phyloP scores from a whole-genome alignment of 1,284 basidiomycete species.

The Cryptococcus depauperatus region DNA sequence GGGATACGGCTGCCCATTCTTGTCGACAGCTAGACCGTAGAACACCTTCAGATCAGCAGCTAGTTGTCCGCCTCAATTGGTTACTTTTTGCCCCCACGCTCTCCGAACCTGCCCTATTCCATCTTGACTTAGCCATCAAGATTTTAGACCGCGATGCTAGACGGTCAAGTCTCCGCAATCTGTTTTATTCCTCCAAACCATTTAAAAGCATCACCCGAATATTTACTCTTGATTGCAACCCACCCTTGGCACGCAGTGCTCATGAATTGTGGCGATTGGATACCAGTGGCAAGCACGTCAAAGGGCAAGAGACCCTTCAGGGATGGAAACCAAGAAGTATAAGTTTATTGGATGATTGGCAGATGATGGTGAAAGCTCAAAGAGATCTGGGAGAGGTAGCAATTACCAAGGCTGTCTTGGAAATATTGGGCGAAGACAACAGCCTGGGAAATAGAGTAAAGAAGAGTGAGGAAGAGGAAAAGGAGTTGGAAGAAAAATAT shows the following conservation, averaged over 20 bases:
- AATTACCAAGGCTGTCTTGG: conserved; percentile 68
- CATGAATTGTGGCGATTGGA: conserved; percentile 90
- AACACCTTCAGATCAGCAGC: conserved; percentile 66
- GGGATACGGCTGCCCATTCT: conserved; percentile 91
- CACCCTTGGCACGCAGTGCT: conserved; percentile 75
- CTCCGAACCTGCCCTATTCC: conserved; percentile 72
- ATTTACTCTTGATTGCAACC: conserved; percentile 70
- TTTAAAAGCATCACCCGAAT: conserved; percentile 52
- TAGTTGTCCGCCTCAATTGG: conserved; percentile 70
- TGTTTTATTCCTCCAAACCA: conserved; percentile 65
- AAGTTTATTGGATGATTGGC: conserved; percentile 77
- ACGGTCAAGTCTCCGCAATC: conserved; percentile 62
- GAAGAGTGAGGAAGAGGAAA: conserved; percentile 54
- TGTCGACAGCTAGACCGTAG: conserved; percentile 77
- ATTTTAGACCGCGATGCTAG: conserved; percentile 75
- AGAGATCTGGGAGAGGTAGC: conserved; percentile 77
- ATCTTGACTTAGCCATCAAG: conserved; percentile 76
- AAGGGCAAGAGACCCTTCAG: conserved; percentile 71
- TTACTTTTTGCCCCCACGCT: conserved; percentile 75
- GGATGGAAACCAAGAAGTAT: conserved; percentile 84
- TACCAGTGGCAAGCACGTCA: conserved; percentile 86
- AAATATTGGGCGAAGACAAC: conserved; percentile 21
- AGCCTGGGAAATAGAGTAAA: conserved; percentile 5
- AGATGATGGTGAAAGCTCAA: conserved; percentile 60
- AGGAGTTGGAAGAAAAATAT: conserved; percentile 57